phyloP scores from a whole-genome alignment of 1,284 basidiomycete species.

The Erythrobasidium hasegawianum region DNA sequence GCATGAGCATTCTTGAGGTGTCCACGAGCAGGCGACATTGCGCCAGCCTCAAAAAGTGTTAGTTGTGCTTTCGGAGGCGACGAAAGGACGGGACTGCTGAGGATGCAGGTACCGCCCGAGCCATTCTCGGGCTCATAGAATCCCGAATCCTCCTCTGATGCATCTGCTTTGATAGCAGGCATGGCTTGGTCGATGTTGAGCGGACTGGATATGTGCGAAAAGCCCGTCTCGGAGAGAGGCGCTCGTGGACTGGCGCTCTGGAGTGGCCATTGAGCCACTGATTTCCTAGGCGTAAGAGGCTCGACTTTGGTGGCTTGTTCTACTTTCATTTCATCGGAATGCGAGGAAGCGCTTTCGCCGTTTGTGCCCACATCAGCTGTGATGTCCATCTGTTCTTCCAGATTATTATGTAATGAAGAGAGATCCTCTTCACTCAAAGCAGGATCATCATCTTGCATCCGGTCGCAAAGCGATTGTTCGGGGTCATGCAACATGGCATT shows the following conservation, averaged over 20 bases:
- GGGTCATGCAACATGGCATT: too few species aligned
- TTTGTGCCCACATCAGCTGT: not conserved
- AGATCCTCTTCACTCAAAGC: too few species aligned
- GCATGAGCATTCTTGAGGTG: not conserved
- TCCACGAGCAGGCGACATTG: not conserved
- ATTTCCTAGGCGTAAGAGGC: too few species aligned
- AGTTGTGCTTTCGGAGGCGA: not conserved
- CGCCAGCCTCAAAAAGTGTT: not conserved
- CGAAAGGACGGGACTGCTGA: not conserved
- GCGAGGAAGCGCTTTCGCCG: conserved; percentile 2
- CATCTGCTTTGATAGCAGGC: not conserved
- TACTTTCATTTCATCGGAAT: too few species aligned
- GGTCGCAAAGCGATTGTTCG: too few species aligned
- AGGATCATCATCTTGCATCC: too few species aligned
- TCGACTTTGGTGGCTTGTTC: too few species aligned
- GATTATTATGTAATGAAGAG: too few species aligned
- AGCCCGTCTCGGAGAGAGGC: conserved; percentile 10
- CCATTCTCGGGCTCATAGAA: not conserved
- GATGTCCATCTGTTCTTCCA: not conserved
- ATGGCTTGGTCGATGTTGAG: not conserved
- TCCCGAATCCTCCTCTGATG: not conserved
- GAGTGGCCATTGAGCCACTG: not conserved
- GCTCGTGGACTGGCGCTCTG: not conserved
- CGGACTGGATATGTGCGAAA: conserved; percentile 22
- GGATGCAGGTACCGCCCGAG: not conserved